phyloP scores from a whole-genome alignment of 2,329 filamentous ascomycete species.

The Pseudogymnoascus sp. region DNA sequence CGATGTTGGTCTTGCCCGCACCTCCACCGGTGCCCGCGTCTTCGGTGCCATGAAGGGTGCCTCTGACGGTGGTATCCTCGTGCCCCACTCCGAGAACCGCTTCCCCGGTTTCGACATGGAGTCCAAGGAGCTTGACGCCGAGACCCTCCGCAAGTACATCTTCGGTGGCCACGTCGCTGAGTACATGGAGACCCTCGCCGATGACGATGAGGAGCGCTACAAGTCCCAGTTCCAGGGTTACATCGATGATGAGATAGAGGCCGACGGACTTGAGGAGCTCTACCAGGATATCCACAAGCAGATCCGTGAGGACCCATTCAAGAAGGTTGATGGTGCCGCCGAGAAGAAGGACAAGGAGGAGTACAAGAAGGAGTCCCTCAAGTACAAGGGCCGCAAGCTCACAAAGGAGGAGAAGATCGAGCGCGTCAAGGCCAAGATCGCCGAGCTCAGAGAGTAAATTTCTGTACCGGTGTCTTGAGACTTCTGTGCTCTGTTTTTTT shows the following conservation, averaged over 20 bases:
- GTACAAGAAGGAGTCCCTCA: slow-evolving; percentile 92
- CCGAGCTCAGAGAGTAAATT: slow-evolving; percentile 53
- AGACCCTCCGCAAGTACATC: slow-evolving; percentile 98
- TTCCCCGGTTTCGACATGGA: slow-evolving; percentile 99
- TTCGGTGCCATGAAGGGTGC: slow-evolving; percentile 99
- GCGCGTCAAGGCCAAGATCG: slow-evolving; percentile 85
- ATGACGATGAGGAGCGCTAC: slow-evolving; percentile 99
- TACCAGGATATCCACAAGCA: slow-evolving; percentile 91
- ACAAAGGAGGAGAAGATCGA: slow-evolving; percentile 74
- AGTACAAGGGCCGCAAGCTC: slow-evolving; percentile 72
- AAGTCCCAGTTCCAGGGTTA: slow-evolving; percentile 97
- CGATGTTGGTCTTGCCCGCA: slow-evolving; percentile 93
- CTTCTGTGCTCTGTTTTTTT: slow-evolving; percentile 10
- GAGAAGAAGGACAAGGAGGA: slow-evolving; percentile 96
- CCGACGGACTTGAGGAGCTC: slow-evolving; percentile 92
- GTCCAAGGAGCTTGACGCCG: slow-evolving; percentile 93
- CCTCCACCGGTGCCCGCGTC: slow-evolving; percentile 96
- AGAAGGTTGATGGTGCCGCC: slow-evolving; percentile 69
- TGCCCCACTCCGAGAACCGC: slow-evolving; percentile 98
- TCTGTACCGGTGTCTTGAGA: slow-evolving; percentile 12
- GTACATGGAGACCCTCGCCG: slow-evolving; percentile 99
- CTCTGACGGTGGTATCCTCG: slow-evolving; percentile 91
- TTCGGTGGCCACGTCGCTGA: slow-evolving; percentile 95
- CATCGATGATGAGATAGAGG: slow-evolving; percentile 93
- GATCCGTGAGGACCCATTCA: slow-evolving; percentile 96